Percentiles rank a stretch among this genome's conserved stretches.
Evolutionary conservation across 768 basidiomycete species (phyloP).

Genomic region (Mrakia gelida): DNA sequence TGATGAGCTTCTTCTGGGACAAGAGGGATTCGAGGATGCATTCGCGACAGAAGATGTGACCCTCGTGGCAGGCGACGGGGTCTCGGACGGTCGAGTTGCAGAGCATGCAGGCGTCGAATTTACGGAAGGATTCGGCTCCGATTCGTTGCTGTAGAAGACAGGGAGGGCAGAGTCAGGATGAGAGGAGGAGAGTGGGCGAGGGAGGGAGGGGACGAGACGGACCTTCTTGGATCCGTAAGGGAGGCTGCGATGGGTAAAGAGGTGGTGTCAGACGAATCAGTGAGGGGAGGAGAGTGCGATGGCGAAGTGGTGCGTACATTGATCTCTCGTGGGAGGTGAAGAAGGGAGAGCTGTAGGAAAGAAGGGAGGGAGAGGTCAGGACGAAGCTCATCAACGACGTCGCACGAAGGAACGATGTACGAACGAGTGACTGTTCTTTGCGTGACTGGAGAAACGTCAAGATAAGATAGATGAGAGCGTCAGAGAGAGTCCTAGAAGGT

Average conservation of each 20-base stretch:
- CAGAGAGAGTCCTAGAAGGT: neutral
- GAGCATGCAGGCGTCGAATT: conserved; percentile 83
- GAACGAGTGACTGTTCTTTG: conserved; percentile 29
- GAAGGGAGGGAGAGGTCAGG: neutral
- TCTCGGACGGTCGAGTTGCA: conserved; percentile 65
- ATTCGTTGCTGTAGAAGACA: conserved; percentile 44
- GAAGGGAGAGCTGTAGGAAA: conserved; percentile 6
- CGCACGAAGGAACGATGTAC: neutral
- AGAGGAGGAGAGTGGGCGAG: conserved; percentile 30
- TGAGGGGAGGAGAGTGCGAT: neutral
- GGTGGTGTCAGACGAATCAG: neutral
- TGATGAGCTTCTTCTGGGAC: conserved; percentile 83
- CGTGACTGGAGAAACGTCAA: conserved; percentile 12
- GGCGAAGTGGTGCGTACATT: neutral
- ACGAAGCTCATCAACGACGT: neutral
- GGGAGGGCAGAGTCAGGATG: conserved; percentile 16
- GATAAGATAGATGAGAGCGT: no score
- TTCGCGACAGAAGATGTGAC: conserved; percentile 90
- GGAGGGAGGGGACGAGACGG: conserved; percentile 20
- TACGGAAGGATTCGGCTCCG: conserved; percentile 88
- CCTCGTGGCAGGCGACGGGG: conserved; percentile 74
- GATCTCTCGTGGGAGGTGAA: conserved; percentile 24
- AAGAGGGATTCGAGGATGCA: conserved; percentile 74
- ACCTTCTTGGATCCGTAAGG: conserved; percentile 73
- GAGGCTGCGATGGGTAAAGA: neutral